phyloP scores from a whole-genome alignment of 2,329 filamentous ascomycete genomes.

The Aspergillus sp. region DNA sequence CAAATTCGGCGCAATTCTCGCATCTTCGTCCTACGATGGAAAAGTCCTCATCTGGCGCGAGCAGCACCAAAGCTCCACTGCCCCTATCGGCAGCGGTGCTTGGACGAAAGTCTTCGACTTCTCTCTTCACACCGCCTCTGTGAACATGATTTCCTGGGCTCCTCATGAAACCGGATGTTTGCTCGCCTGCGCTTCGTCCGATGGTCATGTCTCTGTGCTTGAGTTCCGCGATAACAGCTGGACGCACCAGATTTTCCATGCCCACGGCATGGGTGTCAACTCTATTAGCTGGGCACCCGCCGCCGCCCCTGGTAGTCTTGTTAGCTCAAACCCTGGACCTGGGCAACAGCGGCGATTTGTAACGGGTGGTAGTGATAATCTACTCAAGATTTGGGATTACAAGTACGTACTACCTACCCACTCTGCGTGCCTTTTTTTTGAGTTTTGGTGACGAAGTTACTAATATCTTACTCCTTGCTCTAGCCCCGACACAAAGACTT shows the following conservation, averaged over 20 bases:
- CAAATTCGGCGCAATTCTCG: slow-evolving; percentile 97
- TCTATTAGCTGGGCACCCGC: slow-evolving; percentile 93
- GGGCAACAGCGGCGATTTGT: slow-evolving; percentile 79
- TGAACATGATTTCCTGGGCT: slow-evolving; percentile 97
- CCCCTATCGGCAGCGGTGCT: slow-evolving; percentile 49
- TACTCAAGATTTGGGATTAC: slow-evolving; percentile 90
- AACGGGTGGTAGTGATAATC: slow-evolving; percentile 90
- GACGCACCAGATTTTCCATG: slow-evolving; percentile 84
- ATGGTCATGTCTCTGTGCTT: slow-evolving; percentile 89
- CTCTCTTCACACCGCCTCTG: slow-evolving; percentile 87
- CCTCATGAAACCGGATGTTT: slow-evolving; percentile 94
- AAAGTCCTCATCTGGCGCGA: slow-evolving; percentile 99
- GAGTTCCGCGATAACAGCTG: slow-evolving; percentile 97
- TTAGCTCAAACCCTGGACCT: slow-evolving; percentile 66
- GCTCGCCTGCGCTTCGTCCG: slow-evolving; percentile 89
- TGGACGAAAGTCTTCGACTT: slow-evolving; percentile 93
- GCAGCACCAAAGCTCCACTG: slow-evolving; percentile 51
- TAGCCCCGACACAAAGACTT: slow-evolving; percentile 53
- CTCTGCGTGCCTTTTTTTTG: not conserved
- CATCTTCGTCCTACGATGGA: slow-evolving; percentile 92
- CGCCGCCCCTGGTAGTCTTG: slow-evolving; percentile 77
- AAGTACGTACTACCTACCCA: slow-evolving; percentile 47
- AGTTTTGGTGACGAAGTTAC: not conserved
- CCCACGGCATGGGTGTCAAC: slow-evolving; percentile 93
- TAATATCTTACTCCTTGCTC: not conserved